Base-by-base conservation (phyloP, 2,329 filamentous ascomycete species). In the Shiraia sp. region DNA sequence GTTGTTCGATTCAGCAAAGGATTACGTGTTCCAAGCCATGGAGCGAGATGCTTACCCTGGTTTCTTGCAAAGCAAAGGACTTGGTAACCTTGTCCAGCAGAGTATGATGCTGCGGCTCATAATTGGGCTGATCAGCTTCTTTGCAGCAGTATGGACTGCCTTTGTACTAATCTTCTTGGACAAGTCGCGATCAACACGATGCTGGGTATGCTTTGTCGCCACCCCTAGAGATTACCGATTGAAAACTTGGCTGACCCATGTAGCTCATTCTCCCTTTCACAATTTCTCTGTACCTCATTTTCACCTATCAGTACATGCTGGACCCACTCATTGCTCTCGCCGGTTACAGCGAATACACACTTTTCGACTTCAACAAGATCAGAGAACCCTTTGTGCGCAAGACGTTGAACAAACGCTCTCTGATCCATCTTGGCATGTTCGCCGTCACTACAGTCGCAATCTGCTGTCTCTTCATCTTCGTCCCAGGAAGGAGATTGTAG, bases 11-110 rank as follows among this genome's bases (percentile, higher is more conserved):
- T 85, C 89, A 14, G 93, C 93, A 40, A 99, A 99, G 76, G 93
- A 99, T 74, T 99, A 97, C 68, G 93, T 97, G 49, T 99, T 97
- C 71, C 95, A 99, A 72, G 95, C 95, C 24, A 99, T 99, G 93
- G 95, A 99, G 73, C 83, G 95, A 41, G 93, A 99, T 73, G 93
- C 95, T n/a, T 99, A 96, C 67, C 93, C 95, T 1, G 92, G 92
- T 1, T 99, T 99, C 72, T 78, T 99, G 45, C 82, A 92, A 64
- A 89, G 90, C 73, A 97, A 97, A 74, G 93, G 93, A 2, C 78
- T 99, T 16, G 95, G 95, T 46, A 99, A 99, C 63, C 79, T 99
- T 10, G 92, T 99, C 19, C 93, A 92, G 3, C 83, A 92, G 12
- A 95, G 90, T 32, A 85, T 95, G 55, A 83, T 97, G 64, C 79